Evolutionary conservation across 192 early-diverging fungal species (phyloP).

Genomic region (Blastocladiella britannica): DNA sequence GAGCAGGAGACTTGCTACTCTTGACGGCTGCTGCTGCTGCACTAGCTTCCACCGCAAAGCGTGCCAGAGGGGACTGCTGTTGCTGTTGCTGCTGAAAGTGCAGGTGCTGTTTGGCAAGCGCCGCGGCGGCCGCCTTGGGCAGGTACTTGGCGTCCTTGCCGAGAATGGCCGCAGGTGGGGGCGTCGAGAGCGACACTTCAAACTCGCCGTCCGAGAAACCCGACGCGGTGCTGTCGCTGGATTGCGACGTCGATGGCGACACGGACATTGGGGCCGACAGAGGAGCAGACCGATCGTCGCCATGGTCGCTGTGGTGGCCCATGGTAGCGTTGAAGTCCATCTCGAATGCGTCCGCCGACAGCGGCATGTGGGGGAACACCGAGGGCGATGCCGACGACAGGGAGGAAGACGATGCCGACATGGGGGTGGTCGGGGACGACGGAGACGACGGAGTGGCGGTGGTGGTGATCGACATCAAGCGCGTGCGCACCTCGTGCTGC

Average conservation of each 20-base stretch:
- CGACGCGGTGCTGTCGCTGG: too few species aligned
- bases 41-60: too few species aligned
- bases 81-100: too few species aligned
- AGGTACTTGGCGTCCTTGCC: too few species aligned
- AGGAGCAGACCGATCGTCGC: not conserved
- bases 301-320: not conserved
- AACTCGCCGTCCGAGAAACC: too few species aligned
- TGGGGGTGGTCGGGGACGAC: not conserved
- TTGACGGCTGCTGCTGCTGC: not conserved
- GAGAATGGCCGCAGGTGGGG: too few species aligned
- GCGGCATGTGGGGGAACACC: not conserved
- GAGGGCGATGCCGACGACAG: not conserved
- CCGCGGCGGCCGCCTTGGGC: too few species aligned
- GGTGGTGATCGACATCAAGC: not conserved
- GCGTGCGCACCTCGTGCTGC: not conserved
- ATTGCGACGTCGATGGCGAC: too few species aligned
- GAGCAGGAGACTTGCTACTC: not conserved
- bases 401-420: not conserved
- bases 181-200: too few species aligned
- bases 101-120: too few species aligned
- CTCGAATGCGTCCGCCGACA: not conserved
- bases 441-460: not conserved
- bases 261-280: too few species aligned
- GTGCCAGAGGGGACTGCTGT: too few species aligned
- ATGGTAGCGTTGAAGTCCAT: not conserved